Evolutionary conservation across 768 basidiomycete genomes (phyloP).

Genomic region (Galerina sulciceps): DNA sequence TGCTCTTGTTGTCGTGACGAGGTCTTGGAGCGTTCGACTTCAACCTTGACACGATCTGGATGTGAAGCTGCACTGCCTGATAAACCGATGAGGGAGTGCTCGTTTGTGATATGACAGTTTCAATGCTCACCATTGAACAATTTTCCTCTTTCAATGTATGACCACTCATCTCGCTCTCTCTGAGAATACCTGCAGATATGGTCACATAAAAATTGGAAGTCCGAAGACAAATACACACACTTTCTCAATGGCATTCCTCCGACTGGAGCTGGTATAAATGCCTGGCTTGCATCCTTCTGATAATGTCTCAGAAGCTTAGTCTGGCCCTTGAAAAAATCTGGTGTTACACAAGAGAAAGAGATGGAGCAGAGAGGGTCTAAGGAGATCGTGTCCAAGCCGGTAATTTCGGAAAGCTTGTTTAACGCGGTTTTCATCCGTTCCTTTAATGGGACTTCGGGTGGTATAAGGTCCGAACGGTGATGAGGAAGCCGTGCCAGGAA

Average conservation of each 20-base stretch:
- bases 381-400: conserved; percentile 40
- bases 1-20: conserved; percentile 13
- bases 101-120: conserved; percentile 44
- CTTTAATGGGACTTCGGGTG: conserved; percentile 33
- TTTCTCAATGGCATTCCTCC: conserved; percentile 66
- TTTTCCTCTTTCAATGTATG: conserved; percentile 58
- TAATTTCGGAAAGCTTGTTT: conserved; percentile 53
- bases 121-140: conserved; percentile 34
- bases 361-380: conserved; percentile 64
- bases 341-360: conserved; percentile 68
- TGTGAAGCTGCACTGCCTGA: conserved; percentile 12
- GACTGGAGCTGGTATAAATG: conserved; percentile 59
- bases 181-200: conserved; percentile 52
- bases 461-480: conserved; percentile 49
- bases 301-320: conserved; percentile 51
- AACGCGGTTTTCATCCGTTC: conserved; percentile 65
- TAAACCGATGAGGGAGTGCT: conserved; percentile 17
- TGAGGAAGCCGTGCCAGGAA: conserved; percentile 63
- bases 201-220: conserved; percentile 2
- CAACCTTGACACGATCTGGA: conserved; percentile 13
- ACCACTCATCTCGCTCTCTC: conserved; percentile 63
- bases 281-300: conserved; percentile 42
- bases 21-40: conserved; percentile 15
- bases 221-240: conserved; percentile 38
- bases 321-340: conserved; percentile 56